Conservation (phyloP, 2,329 filamentous ascomycete genomes). For the Ilyonectria sp. region DNA sequence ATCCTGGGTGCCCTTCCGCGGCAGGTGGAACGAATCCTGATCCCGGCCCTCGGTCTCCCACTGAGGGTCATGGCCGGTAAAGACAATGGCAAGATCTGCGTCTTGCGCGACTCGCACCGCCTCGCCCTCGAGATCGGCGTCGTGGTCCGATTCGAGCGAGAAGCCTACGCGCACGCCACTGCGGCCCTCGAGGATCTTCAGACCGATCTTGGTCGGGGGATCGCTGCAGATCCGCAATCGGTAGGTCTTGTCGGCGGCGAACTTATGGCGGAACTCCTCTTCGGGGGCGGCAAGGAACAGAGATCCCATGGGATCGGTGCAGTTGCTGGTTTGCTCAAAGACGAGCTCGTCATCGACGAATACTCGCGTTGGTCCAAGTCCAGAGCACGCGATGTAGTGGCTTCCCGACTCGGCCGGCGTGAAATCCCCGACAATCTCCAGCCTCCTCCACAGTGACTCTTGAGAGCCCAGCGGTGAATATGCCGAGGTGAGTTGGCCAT, state of each 20-base stretch:
- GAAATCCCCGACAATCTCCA: slow-evolving; percentile 50
- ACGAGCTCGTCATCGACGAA: slow-evolving; percentile 48
- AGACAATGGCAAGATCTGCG: slow-evolving; percentile 70
- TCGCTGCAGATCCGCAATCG: slow-evolving; percentile 48
- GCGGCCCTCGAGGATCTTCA: slow-evolving; percentile 48
- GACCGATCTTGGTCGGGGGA: slow-evolving; percentile 48
- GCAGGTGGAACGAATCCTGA: slow-evolving; percentile 78
- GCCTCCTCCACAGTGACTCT: slow-evolving; percentile 44
- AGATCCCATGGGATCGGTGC: slow-evolving; percentile 50
- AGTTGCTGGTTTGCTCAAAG: slow-evolving; percentile 46
- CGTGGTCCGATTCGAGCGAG: slow-evolving; percentile 49
- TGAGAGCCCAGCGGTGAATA: slow-evolving; percentile 46
- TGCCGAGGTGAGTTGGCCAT: slow-evolving; percentile 38
- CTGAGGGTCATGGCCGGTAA: slow-evolving; percentile 70
- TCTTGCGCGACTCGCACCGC: slow-evolving; percentile 70
- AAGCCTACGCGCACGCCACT: slow-evolving; percentile 50
- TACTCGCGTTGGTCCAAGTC: slow-evolving; percentile 46
- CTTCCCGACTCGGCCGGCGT: slow-evolving; percentile 45
- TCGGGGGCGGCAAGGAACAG: slow-evolving; percentile 47
- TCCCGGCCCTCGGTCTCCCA: slow-evolving; percentile 71
- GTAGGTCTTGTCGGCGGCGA: slow-evolving; percentile 45
- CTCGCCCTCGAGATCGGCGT: slow-evolving; percentile 55
- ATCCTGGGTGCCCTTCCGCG: slow-evolving; percentile 66
- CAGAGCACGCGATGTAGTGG: slow-evolving; percentile 51
- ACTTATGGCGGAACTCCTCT: slow-evolving; percentile 44